phyloP scores from a whole-genome alignment of 176 grass and related monocot species.

The Tillandsia leiboldiana region DNA sequence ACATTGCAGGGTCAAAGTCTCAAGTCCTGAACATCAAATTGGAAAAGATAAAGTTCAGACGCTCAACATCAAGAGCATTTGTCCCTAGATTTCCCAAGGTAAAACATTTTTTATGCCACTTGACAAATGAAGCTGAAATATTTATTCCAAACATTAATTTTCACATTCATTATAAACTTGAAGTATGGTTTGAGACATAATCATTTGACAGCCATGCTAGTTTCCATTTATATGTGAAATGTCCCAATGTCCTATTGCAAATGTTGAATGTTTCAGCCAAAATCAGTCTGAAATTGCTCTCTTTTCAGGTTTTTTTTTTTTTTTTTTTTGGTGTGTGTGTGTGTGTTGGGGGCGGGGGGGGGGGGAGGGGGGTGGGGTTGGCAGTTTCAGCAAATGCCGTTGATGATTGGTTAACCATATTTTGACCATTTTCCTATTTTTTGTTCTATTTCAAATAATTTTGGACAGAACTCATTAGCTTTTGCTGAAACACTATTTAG shows the following conservation, averaged over 20 bases:
- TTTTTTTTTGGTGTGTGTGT: neutral
- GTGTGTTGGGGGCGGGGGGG: neutral
- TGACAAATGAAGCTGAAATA: neutral
- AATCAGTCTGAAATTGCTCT: neutral
- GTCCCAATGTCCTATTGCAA: too few species aligned
- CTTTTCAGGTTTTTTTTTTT: neutral
- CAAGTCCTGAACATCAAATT: slow-evolving; percentile 58
- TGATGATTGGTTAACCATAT: too few species aligned
- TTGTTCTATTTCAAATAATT: too few species aligned
- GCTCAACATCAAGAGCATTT: slow-evolving; percentile 66
- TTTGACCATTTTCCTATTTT: too few species aligned
- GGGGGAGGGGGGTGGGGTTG: neutral
- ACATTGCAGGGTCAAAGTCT: slow-evolving; percentile 29
- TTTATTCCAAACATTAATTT: neutral
- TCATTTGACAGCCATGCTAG: too few species aligned
- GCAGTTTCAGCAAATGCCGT: neutral
- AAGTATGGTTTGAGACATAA: too few species aligned
- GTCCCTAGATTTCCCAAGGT: slow-evolving; percentile 87
- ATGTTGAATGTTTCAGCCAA: neutral
- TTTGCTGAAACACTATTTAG: too few species aligned
- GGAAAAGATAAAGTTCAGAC: slow-evolving; percentile 51
- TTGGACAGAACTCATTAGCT: too few species aligned
- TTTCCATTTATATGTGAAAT: too few species aligned
- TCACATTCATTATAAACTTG: neutral
- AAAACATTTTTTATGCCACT: slow-evolving; percentile 18